Evolutionary conservation across 257 asterid genomes (phyloP), one percentile per base, ranked within the genome.

Genomic region (Coffea eugenioides): DNA sequence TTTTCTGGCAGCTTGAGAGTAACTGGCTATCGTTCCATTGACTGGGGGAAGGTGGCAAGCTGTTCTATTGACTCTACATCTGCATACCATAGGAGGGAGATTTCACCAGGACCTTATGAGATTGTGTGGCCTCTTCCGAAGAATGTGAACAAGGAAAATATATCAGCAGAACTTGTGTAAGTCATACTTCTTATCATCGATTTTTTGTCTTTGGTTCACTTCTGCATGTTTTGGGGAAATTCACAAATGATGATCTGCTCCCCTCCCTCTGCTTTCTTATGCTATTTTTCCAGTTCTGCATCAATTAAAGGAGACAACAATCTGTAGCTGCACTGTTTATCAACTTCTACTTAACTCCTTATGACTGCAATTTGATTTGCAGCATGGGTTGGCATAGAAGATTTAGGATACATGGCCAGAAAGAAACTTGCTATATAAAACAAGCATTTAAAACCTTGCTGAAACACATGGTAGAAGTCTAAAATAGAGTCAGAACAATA

Each of bases 131-230:
- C 91, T 20, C 93, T 94, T 87, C 98, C 98, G 31, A 77, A 62
- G 54, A 91, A 92, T 83, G 89, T 86, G 57, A 84, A 87, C 81
- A 92, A 86, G 87, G 89, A 91, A 16, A 78, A 48, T 20, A 84
- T 89, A 81, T 90, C 92, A 54, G 98, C 98, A n/a, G 97, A 91
- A 82, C 89, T 89, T 71, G 89, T 88, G 98, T 94, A 88, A 85
- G 98, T 84, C 34, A 27, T 46, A 56, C 68, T 45, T 56, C 70
- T 49, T 3, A 10, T 72, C 10, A 48, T 77, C 36, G 1, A 36
- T n/a, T 74, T 74, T 16, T 76, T 41, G 41, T 34, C 48, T 36
- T 12, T 48, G 18, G 54, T 65, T 18, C 57, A 49, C 34, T 56
- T 69, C 1, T 80, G 18, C 72, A 54, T 78, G 66, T 74, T 69